Evolutionary conservation across 1,284 basidiomycete species (phyloP).

Genomic region (Exobasidium cylindrosporum): DNA sequence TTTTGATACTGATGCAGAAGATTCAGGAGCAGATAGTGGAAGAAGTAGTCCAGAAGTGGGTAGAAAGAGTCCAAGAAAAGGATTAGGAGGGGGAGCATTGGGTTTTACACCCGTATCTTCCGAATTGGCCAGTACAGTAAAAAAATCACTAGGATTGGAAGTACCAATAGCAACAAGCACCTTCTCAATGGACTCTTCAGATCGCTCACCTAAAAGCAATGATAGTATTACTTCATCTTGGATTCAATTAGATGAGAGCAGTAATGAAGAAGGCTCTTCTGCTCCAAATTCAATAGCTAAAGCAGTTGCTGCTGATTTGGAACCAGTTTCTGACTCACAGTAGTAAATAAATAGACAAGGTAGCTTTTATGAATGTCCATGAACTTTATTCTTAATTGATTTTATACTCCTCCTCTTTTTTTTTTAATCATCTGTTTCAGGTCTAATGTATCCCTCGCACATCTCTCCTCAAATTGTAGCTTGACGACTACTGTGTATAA

Average conservation of each 20-base stretch:
- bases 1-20: slow-evolving; percentile 36
- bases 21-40: slow-evolving; percentile 41
- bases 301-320: not conserved
- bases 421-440: too few species aligned
- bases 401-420: too few species aligned
- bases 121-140: not conserved
- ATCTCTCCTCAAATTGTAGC: too few species aligned
- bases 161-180: not conserved
- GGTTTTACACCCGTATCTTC: slow-evolving; percentile 29
- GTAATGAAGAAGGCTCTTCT: not conserved
- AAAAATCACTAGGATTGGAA: not conserved
- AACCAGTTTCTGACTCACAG: not conserved
- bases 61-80: slow-evolving; percentile 16
- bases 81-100: slow-evolving; percentile 20
- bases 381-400: too few species aligned
- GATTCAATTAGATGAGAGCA: not conserved
- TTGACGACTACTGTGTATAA: too few species aligned
- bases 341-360: too few species aligned
- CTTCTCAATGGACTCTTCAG: not conserved
- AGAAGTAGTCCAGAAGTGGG: slow-evolving; percentile 24
- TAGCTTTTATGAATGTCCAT: too few species aligned
- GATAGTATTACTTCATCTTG: not conserved
- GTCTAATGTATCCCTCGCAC: too few species aligned
- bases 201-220: not conserved
- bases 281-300: not conserved